Percentiles rank a stretch among this genome's conserved stretches.
Evolutionary conservation across 2,329 filamentous ascomycete species (phyloP).

Genomic region (Ceratocystis huliohia): DNA sequence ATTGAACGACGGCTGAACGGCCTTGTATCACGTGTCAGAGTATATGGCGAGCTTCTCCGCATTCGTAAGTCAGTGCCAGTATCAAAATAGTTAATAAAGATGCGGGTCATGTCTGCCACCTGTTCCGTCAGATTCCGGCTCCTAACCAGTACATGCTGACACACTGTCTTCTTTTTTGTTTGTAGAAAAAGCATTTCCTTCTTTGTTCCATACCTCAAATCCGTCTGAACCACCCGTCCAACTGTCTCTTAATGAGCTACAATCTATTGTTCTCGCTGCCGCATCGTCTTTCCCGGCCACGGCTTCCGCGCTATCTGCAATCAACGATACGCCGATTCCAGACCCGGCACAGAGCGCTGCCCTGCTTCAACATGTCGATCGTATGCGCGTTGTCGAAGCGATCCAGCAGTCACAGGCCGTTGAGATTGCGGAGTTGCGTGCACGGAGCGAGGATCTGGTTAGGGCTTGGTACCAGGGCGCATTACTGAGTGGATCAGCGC

Average conservation of each 20-base stretch:
- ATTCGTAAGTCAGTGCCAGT: constrained; percentile 37
- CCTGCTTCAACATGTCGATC: constrained; percentile 45
- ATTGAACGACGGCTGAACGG: constrained; percentile 42
- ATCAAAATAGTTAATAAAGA: background rate
- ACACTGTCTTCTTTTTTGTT: background rate
- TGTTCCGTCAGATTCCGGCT: background rate
- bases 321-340: constrained; percentile 44
- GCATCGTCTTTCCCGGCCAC: constrained; percentile 43
- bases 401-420: constrained; percentile 49
- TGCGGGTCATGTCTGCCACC: background rate
- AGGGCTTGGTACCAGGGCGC: constrained; percentile 63
- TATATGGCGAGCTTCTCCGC: constrained; percentile 47
- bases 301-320: constrained; percentile 45
- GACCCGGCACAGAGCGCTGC: constrained; percentile 42
- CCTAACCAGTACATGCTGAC: background rate
- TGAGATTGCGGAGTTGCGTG: constrained; percentile 51
- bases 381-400: constrained; percentile 48
- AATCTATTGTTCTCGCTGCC: constrained; percentile 43
- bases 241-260: constrained; percentile 39
- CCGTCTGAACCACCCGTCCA: constrained; percentile 39
- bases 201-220: constrained; percentile 40
- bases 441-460: constrained; percentile 48
- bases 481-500: constrained; percentile 53
- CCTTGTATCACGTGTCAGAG: constrained; percentile 39
- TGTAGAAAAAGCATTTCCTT: constrained; percentile 42